These are phyloP conservation scores for Pseudogymnoascus pannorum DNA, from an alignment of 2,329 filamentous ascomycete genomes.

Conservation along the genomic window DNA sequence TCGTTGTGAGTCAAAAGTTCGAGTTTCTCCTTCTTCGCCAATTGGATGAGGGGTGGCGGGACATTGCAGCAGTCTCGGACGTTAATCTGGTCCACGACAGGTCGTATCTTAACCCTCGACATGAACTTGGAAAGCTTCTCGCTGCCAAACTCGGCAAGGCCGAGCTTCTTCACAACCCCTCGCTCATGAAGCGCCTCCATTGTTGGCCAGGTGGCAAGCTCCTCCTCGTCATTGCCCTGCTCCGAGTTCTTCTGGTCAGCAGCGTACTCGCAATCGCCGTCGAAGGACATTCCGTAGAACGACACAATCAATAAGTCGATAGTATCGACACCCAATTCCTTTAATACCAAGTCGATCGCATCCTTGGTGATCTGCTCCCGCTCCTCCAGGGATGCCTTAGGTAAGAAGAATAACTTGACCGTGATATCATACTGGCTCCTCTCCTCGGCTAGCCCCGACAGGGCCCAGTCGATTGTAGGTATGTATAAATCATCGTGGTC, in stretches of 20 bases:
- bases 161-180: slow-evolving; percentile 67
- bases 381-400: slow-evolving; percentile 55
- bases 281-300: slow-evolving; percentile 88
- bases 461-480: slow-evolving; percentile 66
- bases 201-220: slow-evolving; percentile 60
- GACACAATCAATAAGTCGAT: slow-evolving; percentile 88
- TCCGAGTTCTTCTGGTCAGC: slow-evolving; percentile 54
- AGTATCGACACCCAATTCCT: slow-evolving; percentile 65
- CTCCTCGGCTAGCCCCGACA: slow-evolving; percentile 71
- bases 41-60: slow-evolving; percentile 73
- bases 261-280: slow-evolving; percentile 81
- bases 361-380: slow-evolving; percentile 66
- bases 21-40: slow-evolving; percentile 76
- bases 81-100: slow-evolving; percentile 92
- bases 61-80: slow-evolving; percentile 93
- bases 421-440: slow-evolving; percentile 85
- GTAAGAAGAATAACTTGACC: slow-evolving; percentile 89
- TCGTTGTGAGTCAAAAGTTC: slow-evolving; percentile 92
- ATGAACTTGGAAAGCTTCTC: slow-evolving; percentile 75
- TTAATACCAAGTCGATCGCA: slow-evolving; percentile 71
- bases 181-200: slow-evolving; percentile 66
- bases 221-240: slow-evolving; percentile 60
- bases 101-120: slow-evolving; percentile 60
- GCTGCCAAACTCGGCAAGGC: slow-evolving; percentile 85
- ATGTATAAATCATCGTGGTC: slow-evolving; percentile 60